These are phyloP conservation scores for Metschnikowia lunata DNA, from an alignment of 805 yeast species.

Conservation along the genomic window DNA sequence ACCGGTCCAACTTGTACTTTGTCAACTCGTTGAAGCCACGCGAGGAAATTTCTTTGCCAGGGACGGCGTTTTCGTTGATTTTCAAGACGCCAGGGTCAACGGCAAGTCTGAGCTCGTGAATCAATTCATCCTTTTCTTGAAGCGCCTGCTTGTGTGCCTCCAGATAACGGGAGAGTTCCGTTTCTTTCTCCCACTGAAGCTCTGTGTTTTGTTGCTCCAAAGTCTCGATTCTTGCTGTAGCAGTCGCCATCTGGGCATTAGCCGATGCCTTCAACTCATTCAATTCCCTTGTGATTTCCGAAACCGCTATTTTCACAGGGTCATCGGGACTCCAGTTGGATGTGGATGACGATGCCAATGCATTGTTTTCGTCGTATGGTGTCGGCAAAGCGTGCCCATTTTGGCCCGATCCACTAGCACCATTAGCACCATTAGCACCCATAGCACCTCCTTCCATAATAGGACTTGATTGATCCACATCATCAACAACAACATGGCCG, in stretches of 20 bases:
- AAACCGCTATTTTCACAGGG: slow-evolving; percentile 15
- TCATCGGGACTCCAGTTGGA: background rate
- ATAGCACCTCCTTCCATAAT: no score
- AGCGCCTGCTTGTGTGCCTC: slow-evolving; percentile 7
- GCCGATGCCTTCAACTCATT: slow-evolving; percentile 28
- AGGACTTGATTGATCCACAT: no score
- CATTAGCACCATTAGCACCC: no score
- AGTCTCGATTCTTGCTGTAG: slow-evolving; percentile 48
- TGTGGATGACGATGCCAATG: background rate
- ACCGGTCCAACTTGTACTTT: slow-evolving; percentile 39
- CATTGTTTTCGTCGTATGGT: background rate
- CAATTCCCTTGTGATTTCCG: slow-evolving; percentile 32
- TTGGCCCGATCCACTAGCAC: no score
- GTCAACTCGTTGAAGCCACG: slow-evolving; percentile 30
- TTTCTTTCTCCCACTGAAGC: slow-evolving; percentile 3
- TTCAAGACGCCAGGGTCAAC: slow-evolving; percentile 8
- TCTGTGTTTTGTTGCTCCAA: slow-evolving; percentile 39
- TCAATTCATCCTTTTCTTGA: slow-evolving; percentile 28
- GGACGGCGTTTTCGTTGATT: slow-evolving; percentile 2
- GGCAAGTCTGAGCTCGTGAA: slow-evolving; percentile 27
- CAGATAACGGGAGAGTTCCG: slow-evolving; percentile 15
- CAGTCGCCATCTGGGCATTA: slow-evolving; percentile 50
- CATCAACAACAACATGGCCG: no score
- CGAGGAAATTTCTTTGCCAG: slow-evolving; percentile 5
- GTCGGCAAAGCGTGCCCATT: no score